Base-by-base conservation (phyloP, 306 rosid genomes). In the Sphenostylis stenocarpa region DNA sequence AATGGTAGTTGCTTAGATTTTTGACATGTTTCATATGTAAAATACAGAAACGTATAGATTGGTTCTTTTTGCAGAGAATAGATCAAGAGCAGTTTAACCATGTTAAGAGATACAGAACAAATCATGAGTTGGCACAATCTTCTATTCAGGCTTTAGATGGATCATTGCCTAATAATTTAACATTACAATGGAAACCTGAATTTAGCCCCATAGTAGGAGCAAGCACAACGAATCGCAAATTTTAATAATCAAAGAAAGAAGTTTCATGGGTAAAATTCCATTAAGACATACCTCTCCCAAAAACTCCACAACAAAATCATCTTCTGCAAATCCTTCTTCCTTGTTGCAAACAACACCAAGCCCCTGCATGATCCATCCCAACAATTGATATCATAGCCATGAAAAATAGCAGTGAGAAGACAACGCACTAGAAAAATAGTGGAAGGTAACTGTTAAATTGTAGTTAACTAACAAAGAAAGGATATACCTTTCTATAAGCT, bases 321-420 rank as follows among this genome's bases (percentile, higher is more conserved):
- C 97, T 78, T 86, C 88, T 4, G 64, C 80, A 87, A 96, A 92
- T 78, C 99, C 99, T 24, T 65, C 93, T 81, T 88, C 93, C 86
- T 87, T 88, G 86, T 92, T 77, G 86, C 99, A 96, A 81, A 96
- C 99, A 64, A 96, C 99, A 29, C 99, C 98, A 62, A 96, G 98
- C 73, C 99, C 99, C 99, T 96, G 75, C 66, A 81, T 28, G 56
- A 66, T 77, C 78, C 74, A 86, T 73, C 56, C 72, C 70, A 84
- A 65, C 36, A 67, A 65, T 67, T 53, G 77, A 81, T 67, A 26
- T 58, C 39, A 77, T 14, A 73, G 77, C 57, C 51, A 23, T 33
- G 76, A 75, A 28, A 74, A 75, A 68, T 75, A 81, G 58, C 66
- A 76, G 51, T 48, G 64, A 68, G 31, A 80, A 71, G 65, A 17